Conservation (phyloP, 2,329 filamentous ascomycete genomes). For the Fusarium sp. region DNA sequence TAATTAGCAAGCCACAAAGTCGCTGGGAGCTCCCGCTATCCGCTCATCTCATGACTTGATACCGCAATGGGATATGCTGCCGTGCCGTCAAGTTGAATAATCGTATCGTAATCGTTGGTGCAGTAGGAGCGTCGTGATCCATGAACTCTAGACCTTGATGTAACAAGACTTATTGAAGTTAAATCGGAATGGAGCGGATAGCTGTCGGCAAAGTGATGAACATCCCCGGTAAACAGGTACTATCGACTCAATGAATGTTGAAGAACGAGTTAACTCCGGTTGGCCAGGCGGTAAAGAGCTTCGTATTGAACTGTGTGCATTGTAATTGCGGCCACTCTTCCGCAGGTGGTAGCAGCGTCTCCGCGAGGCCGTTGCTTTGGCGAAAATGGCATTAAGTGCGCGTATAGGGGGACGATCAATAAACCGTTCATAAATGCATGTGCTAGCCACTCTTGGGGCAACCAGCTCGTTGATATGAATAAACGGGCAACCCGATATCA, state of each 20-base stretch:
- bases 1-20: slow-evolving; percentile 36
- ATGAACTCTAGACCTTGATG: slow-evolving; percentile 30
- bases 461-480: background rate
- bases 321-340: slow-evolving; percentile 32
- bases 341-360: slow-evolving; percentile 38
- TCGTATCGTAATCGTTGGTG: slow-evolving; percentile 13
- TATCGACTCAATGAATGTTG: background rate
- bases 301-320: slow-evolving; percentile 24
- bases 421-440: background rate
- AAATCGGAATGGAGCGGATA: slow-evolving; percentile 17
- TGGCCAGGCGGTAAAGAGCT: slow-evolving; percentile 29
- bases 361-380: slow-evolving; percentile 18
- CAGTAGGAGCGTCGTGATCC: slow-evolving; percentile 25
- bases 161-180: slow-evolving; percentile 27
- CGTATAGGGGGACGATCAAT: slow-evolving; percentile 4
- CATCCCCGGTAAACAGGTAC: background rate
- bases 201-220: slow-evolving; percentile 9
- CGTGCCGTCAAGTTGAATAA: slow-evolving; percentile 27
- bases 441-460: background rate
- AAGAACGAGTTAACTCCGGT: slow-evolving; percentile 17
- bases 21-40: slow-evolving; percentile 25
- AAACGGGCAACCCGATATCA: slow-evolving; percentile 6
- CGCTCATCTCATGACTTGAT: slow-evolving; percentile 29
- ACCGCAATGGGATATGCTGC: slow-evolving; percentile 17
- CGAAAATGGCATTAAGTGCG: slow-evolving; percentile 10